A percentile compares a stretch with the other conserved stretches of the same genome.
Evolutionary conservation across 257 asterid genomes (phyloP).

Genomic region (Verbascum thapsus): DNA sequence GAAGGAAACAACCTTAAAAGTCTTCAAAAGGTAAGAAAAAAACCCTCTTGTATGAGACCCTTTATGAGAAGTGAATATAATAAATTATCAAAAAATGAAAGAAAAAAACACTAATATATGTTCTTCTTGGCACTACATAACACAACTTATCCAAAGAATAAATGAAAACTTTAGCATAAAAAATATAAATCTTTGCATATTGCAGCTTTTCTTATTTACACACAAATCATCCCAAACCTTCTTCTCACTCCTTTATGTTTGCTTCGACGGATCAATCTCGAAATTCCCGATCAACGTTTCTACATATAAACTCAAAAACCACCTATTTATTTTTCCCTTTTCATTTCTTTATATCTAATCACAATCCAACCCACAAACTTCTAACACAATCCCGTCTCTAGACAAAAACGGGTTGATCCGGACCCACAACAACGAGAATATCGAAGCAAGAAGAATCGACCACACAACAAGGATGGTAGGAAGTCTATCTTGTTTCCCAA

Average conservation of each 20-base stretch:
- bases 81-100: constrained; percentile 29
- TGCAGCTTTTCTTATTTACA: constrained; percentile 36
- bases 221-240: constrained; percentile 12
- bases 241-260: constrained; percentile 7
- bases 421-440: constrained; percentile 70
- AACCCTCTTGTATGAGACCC: constrained; percentile 24
- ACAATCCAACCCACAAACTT: constrained; percentile 67
- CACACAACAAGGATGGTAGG: constrained; percentile 67
- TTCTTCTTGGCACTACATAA: constrained; percentile 26
- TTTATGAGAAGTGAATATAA: constrained; percentile 38
- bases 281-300: constrained; percentile 14
- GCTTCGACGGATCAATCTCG: constrained; percentile 8
- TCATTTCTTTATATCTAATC: constrained; percentile 32
- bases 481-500: constrained; percentile 57
- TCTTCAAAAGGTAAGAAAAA: constrained; percentile 14
- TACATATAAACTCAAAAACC: constrained; percentile 6
- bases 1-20: constrained; percentile 2
- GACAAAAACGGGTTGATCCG: constrained; percentile 62
- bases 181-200: constrained; percentile 16
- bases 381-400: constrained; percentile 51
- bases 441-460: constrained; percentile 67
- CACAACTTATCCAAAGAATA: constrained; percentile 41
- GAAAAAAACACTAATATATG: constrained; percentile 18
- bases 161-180: constrained; percentile 28
- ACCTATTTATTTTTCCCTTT: neutral